Evolutionary conservation across 1,139 yeast genomes (phyloP).

Genomic region (Sugiyamaella grinbergsii): DNA sequence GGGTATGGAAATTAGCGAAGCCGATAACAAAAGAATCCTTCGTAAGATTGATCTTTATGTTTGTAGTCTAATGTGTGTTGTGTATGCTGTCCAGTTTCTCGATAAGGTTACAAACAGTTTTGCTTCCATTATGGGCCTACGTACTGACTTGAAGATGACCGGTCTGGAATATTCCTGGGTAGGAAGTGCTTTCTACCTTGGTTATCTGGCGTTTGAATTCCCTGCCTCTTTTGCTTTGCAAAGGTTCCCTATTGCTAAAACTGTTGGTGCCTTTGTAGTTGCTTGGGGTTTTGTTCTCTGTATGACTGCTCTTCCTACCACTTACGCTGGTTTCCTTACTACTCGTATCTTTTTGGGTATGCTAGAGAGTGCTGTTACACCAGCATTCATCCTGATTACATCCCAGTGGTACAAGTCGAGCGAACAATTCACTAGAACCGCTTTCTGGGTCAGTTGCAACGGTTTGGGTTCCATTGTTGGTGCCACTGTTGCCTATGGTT

Average conservation of each 20-base stretch:
- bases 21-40: slow-evolving; percentile 44
- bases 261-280: slow-evolving; percentile 49
- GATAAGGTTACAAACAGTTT: slow-evolving; percentile 62
- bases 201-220: slow-evolving; percentile 53
- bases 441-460: slow-evolving; percentile 55
- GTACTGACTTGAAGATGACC: slow-evolving; percentile 42
- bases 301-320: slow-evolving; percentile 50
- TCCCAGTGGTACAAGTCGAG: slow-evolving; percentile 56
- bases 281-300: slow-evolving; percentile 57
- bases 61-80: slow-evolving; percentile 56
- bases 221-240: slow-evolving; percentile 56
- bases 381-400: slow-evolving; percentile 60
- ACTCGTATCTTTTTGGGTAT: slow-evolving; percentile 57
- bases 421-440: slow-evolving; percentile 55
- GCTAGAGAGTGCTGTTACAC: slow-evolving; percentile 59
- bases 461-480: slow-evolving; percentile 60
- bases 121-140: slow-evolving; percentile 63
- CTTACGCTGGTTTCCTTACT: slow-evolving; percentile 54
- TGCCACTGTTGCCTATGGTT: slow-evolving; percentile 57
- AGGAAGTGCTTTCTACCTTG: slow-evolving; percentile 59
- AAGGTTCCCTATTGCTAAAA: slow-evolving; percentile 56
- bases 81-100: slow-evolving; percentile 64
- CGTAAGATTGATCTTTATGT: slow-evolving; percentile 57
- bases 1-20: slow-evolving; percentile 32
- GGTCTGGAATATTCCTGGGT: slow-evolving; percentile 53